Percentiles rank a stretch among this genome's conserved stretches.
Conservation (phyloP, 495 filamentous ascomycete species). For the Aspergillus incahuasiensis region DNA sequence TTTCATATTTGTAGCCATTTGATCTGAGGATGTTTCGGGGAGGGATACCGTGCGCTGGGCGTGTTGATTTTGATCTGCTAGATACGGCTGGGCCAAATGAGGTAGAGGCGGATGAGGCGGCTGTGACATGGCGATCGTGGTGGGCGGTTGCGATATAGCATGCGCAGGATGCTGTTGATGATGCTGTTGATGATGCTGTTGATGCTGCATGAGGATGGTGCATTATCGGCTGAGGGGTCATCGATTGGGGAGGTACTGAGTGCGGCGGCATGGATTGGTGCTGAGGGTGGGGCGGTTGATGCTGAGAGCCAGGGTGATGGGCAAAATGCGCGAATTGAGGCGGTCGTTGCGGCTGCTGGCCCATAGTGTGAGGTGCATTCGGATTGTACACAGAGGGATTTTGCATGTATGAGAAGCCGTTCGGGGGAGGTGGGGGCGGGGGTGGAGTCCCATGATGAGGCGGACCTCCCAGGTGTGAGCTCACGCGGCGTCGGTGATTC, state of each 20-base stretch:
- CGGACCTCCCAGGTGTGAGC: constrained; percentile 68
- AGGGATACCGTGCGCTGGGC: constrained; percentile 38
- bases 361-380: constrained; percentile 49
- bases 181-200: constrained; percentile 33
- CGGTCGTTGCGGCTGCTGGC: constrained; percentile 37
- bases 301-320: constrained; percentile 28
- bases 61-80: constrained; percentile 56
- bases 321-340: constrained; percentile 46
- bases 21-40: constrained; percentile 37
- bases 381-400: constrained; percentile 82
- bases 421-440: constrained; percentile 57
- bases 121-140: constrained; percentile 32
- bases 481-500: constrained; percentile 69
- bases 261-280: constrained; percentile 32
- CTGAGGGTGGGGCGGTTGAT: constrained; percentile 31
- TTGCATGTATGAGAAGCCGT: constrained; percentile 79
- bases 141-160: constrained; percentile 25
- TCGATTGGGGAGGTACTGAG: constrained; percentile 25
- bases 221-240: constrained; percentile 28
- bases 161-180: constrained; percentile 33
- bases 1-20: constrained; percentile 34
- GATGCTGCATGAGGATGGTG: constrained; percentile 39
- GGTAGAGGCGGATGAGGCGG: constrained; percentile 53
- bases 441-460: constrained; percentile 55
- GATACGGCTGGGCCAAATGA: constrained; percentile 60